phyloP scores from a whole-genome alignment of 345 rosid genomes.

The Stellera chamaejasme region DNA sequence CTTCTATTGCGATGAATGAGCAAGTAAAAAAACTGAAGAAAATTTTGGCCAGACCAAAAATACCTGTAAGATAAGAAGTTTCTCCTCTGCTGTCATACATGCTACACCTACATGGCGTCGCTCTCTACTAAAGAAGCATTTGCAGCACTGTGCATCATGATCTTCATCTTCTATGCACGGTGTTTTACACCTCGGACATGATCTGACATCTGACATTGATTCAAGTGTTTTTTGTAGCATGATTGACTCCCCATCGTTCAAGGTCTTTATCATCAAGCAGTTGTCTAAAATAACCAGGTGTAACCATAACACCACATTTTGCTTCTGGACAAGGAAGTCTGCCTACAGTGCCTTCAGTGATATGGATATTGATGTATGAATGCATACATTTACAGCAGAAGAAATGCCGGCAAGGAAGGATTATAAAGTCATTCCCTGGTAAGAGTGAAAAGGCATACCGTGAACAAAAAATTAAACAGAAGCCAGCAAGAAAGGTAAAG shows the following conservation, averaged over 20 bases:
- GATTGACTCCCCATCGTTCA: slow-evolving; percentile 76
- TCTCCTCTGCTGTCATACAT: slow-evolving; percentile 66
- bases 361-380: slow-evolving; percentile 52
- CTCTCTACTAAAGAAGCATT: slow-evolving; percentile 75
- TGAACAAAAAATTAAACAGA: slow-evolving; percentile 1
- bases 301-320: slow-evolving; percentile 55
- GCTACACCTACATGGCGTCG: slow-evolving; percentile 54
- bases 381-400: slow-evolving; percentile 76
- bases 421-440: slow-evolving; percentile 59
- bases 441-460: slow-evolving; percentile 5
- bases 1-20: too few relatives aligned
- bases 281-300: slow-evolving; percentile 59
- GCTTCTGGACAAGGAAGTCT: slow-evolving; percentile 70
- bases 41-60: not conserved
- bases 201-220: slow-evolving; percentile 68
- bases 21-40: not conserved
- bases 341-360: slow-evolving; percentile 70
- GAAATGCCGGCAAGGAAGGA: slow-evolving; percentile 77
- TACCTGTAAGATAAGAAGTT: slow-evolving; percentile 70
- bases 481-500: not conserved
- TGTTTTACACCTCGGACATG: slow-evolving; percentile 85
- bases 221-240: slow-evolving; percentile 74
- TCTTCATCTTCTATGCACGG: slow-evolving; percentile 87
- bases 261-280: slow-evolving; percentile 59
- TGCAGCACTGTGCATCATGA: slow-evolving; percentile 73